Evolutionary conservation across 1,284 basidiomycete species (phyloP).

Genomic region (Leucoagaricus sp.): DNA sequence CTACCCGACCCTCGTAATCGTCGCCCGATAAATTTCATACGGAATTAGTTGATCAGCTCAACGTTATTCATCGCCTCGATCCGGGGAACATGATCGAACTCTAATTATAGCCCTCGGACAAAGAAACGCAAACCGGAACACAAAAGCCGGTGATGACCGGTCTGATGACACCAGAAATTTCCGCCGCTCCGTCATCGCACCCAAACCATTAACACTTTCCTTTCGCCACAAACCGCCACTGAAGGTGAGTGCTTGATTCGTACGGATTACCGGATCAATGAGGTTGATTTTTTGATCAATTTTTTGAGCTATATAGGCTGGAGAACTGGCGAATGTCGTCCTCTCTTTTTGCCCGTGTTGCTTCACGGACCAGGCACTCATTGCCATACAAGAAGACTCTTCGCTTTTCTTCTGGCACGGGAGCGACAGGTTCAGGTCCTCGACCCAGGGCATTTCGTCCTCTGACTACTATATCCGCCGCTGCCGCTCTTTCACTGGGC

Average conservation of each 20-base stretch:
- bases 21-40: too few species aligned
- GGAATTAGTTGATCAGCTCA: too few species aligned
- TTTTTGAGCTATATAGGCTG: neutral
- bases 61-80: too few species aligned
- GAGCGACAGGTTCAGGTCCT: neutral
- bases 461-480: conserved; percentile 26
- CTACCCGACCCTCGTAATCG: too few species aligned
- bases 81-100: too few species aligned
- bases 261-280: too few species aligned
- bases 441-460: conserved; percentile 21
- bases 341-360: conserved; percentile 5
- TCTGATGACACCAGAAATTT: neutral
- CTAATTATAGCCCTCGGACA: too few species aligned
- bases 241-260: neutral
- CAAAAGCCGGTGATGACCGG: neutral
- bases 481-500: conserved; percentile 24
- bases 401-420: conserved; percentile 10
- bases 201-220: neutral
- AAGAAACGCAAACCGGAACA: too few species aligned
- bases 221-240: neutral
- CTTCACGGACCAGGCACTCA: conserved; percentile 4
- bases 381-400: neutral
- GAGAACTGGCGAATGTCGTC: conserved; percentile 4
- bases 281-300: neutral
- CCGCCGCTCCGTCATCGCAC: neutral